phyloP scores from a whole-genome alignment of 352 stramenopile genomes.

The Phytophthora uliginosa region DNA sequence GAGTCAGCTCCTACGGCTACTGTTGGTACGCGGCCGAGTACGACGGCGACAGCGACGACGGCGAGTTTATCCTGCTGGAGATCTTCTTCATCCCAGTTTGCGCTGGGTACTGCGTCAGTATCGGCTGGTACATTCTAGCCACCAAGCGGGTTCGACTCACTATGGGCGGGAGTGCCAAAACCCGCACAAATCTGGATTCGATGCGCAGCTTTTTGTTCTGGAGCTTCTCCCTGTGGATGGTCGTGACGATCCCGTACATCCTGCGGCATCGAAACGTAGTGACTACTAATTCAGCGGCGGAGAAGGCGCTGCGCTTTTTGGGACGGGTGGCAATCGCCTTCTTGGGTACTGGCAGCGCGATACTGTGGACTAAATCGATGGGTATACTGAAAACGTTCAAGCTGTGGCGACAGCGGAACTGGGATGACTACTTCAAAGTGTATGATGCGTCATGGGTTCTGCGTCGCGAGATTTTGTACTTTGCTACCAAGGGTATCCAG shows the following conservation, averaged over 20 bases:
- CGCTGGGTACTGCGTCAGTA: constrained; percentile 73
- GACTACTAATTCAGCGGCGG: constrained; percentile 53
- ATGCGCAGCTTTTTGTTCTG: constrained; percentile 84
- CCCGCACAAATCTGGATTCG: constrained; percentile 78
- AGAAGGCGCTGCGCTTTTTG: constrained; percentile 76
- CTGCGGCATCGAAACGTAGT: constrained; percentile 68
- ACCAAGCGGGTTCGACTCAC: constrained; percentile 79
- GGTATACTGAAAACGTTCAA: constrained; percentile 69
- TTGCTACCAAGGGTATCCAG: constrained; percentile 85
- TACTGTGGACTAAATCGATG: constrained; percentile 81
- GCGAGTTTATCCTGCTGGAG: constrained; percentile 67
- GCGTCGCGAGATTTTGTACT: constrained; percentile 86
- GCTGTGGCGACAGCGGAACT: constrained; percentile 83
- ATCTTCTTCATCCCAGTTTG: constrained; percentile 73
- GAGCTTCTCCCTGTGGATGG: constrained; percentile 76
- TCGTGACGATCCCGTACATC: constrained; percentile 79
- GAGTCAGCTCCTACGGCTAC: constrained; percentile 82
- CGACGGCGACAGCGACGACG: constrained; percentile 43
- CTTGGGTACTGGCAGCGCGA: constrained; percentile 70
- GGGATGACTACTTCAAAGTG: constrained; percentile 89
- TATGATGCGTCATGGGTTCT: constrained; percentile 89
- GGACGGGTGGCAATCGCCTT: constrained; percentile 73
- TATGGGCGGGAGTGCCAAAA: constrained; percentile 51
- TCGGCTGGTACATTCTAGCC: constrained; percentile 77
- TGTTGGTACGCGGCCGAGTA: constrained; percentile 77